phyloP scores from a whole-genome alignment of 208 protist species.

The Phytomonas sp. region DNA sequence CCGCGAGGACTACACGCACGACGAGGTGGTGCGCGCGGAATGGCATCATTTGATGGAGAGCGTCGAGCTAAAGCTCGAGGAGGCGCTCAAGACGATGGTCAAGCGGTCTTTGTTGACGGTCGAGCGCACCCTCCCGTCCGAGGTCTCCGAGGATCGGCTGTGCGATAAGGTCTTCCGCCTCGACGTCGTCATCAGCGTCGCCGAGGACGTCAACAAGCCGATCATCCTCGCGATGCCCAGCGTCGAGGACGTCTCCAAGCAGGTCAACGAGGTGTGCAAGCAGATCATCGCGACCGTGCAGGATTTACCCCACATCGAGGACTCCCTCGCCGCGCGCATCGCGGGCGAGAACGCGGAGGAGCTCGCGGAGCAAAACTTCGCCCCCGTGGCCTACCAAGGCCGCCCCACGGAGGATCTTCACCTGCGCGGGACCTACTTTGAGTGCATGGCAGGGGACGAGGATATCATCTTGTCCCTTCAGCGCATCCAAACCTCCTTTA shows the following conservation, averaged over 20 bases:
- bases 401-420: conserved; percentile 36
- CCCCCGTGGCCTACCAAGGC: conserved; percentile 49
- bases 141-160: conserved; percentile 81
- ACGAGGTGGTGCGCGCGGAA: conserved; percentile 74
- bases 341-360: conserved; percentile 44
- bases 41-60: conserved; percentile 90
- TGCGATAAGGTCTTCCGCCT: conserved; percentile 92
- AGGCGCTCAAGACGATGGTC: conserved; percentile 92
- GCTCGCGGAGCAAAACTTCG: conserved; percentile 34
- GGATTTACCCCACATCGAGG: conserved; percentile 85
- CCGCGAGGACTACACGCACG: conserved; percentile 79
- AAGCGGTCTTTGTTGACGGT: conserved; percentile 91
- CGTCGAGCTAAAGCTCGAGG: conserved; percentile 92
- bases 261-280: conserved; percentile 89
- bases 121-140: conserved; percentile 83
- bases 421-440: conserved; percentile 88
- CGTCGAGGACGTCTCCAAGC: conserved; percentile 79
- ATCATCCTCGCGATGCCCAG: conserved; percentile 87
- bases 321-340: conserved; percentile 51
- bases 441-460: conserved; percentile 92
- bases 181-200: conserved; percentile 90
- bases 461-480: conserved; percentile 90
- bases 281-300: conserved; percentile 88
- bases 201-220: conserved; percentile 56
- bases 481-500: conserved; percentile 87